Base-by-base conservation (phyloP, 768 basidiomycete genomes). In the Hemileccinum impolitum region DNA sequence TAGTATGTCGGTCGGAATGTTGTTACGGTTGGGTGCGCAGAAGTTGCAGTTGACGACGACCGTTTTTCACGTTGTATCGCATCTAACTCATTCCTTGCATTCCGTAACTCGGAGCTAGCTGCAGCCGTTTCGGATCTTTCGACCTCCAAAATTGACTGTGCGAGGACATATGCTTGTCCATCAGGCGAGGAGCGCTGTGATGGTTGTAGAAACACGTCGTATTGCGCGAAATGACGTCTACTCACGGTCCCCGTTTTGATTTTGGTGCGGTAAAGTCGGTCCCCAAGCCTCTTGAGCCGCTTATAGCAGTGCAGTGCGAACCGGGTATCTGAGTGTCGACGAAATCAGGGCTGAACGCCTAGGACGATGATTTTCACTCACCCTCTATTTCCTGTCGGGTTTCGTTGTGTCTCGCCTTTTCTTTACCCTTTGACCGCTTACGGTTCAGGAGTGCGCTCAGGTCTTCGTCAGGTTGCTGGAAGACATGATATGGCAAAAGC, bases 401-500 rank as follows among this genome's bases (percentile, higher is more conserved):
- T 43, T 78, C 75, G 23, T 67, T 55, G 26, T 71, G 64, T 13
- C 64, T 72, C 3, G 79, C 84, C 57, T 79, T 87, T 49, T 72
- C 75, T 61, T 89, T 89, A 12, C 84, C 82, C 63, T 87, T 87
- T 42, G 63, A 55, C n/a, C 45, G 52, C 21, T 25, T 60, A 4
- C 43, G 45, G 18, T 48, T 35, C 39, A 55, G 6, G 28, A 72
- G 61, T 25, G 57, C 28, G 30, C 69, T 64, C 54, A 88, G 55
- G 55, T 92, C 90, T 39, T 85, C 82, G 48, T 67, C 68, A 0
- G 88, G 88, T 51, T 88, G 85, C 54, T 85, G 85, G 55, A 84
- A 89, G 43, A 91, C 67, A 59, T 92, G 90, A 58, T 88, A 91
- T 0, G 90, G 88, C 18, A 91, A 71, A 18, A 92, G 72, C 43